These are phyloP conservation scores for Penicillium sp. DNA, from an alignment of 2,329 filamentous ascomycete species.

Conservation along the genomic window DNA sequence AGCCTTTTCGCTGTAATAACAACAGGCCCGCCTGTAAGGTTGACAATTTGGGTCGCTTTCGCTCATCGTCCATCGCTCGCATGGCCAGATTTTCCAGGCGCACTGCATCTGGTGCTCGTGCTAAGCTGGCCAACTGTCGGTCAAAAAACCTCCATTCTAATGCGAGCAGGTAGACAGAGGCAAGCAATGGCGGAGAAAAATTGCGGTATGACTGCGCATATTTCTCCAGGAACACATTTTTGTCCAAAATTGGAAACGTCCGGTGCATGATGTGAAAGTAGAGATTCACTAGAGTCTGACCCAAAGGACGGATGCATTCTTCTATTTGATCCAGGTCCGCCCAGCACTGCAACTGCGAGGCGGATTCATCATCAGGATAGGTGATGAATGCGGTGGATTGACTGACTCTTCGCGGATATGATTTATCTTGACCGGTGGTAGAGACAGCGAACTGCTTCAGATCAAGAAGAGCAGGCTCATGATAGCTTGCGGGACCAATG, in stretches of 20 bases:
- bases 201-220: not conserved
- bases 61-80: not conserved
- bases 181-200: not conserved
- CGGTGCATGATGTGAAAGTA: not conserved
- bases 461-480: not conserved
- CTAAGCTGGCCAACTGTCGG: too few species aligned
- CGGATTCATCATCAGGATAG: not conserved
- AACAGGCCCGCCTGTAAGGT: slow-evolving; percentile 57
- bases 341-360: not conserved
- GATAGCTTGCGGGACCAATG: slow-evolving; percentile 18
- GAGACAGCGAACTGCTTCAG: not conserved
- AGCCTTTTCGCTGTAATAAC: slow-evolving; percentile 50
- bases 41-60: slow-evolving; percentile 48
- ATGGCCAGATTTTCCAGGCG: not conserved
- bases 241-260: not conserved
- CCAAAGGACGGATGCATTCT: not conserved
- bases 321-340: not conserved
- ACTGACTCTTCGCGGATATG: not conserved
- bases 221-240: not conserved
- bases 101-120: not conserved
- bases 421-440: not conserved
- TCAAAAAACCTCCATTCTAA: not conserved
- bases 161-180: not conserved
- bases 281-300: not conserved
- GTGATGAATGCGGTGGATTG: not conserved